Conservation (phyloP, 225 moss, liverwort and hornwort genomes). For the Marchantia paleacea region DNA sequence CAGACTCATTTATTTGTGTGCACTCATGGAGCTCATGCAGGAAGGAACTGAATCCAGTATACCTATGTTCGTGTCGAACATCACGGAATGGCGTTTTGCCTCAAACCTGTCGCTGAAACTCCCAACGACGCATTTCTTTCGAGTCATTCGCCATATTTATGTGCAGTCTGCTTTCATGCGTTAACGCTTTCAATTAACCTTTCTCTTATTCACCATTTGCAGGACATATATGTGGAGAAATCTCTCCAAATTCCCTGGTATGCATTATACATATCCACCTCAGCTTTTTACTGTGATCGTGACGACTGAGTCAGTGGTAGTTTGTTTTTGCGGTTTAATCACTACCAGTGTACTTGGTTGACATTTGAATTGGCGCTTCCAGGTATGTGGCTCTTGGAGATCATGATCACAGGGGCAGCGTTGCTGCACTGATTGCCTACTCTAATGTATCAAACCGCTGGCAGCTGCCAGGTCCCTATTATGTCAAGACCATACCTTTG, state of each 20-base stretch:
- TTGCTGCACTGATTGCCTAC: conserved; percentile 48
- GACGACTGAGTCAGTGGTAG: too few species aligned
- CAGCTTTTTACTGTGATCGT: neutral
- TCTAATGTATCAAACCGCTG: conserved; percentile 44
- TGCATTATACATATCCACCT: neutral
- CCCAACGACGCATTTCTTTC: neutral
- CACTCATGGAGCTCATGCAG: neutral
- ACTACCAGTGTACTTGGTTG: neutral
- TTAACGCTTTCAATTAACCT: neutral
- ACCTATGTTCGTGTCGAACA: neutral
- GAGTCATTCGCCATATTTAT: neutral
- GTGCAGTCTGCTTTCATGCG: neutral
- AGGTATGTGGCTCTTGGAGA: conserved; percentile 58
- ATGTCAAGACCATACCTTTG: conserved; percentile 47
- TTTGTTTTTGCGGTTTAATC: neutral
- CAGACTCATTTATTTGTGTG: too few species aligned
- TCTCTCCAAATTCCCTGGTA: conserved; percentile 59
- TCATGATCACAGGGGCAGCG: conserved; percentile 56
- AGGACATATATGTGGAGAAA: conserved; percentile 42
- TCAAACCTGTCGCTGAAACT: neutral
- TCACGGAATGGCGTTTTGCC: neutral
- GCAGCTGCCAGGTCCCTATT: conserved; percentile 50
- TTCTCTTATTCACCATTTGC: conserved; percentile 5
- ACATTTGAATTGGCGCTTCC: neutral
- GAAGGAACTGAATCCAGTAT: neutral